Evolutionary conservation across 805 yeast species (phyloP).

Genomic region (Komagataella pseudopastoris): DNA sequence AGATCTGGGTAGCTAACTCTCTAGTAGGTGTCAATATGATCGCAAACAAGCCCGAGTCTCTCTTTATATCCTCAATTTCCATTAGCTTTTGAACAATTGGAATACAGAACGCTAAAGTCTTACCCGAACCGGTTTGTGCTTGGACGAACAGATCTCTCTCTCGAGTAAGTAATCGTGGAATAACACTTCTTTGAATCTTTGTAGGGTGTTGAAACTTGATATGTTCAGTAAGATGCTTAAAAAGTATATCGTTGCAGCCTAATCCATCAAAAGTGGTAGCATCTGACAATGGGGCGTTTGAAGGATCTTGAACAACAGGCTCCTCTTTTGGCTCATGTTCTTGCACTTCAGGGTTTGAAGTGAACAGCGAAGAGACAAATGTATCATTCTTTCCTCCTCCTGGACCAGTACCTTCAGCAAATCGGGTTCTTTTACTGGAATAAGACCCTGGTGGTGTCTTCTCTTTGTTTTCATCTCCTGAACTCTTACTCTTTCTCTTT

Average conservation of each 20-base stretch:
- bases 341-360: constrained; percentile 45
- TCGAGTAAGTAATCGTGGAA: constrained; percentile 43
- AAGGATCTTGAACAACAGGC: constrained; percentile 27
- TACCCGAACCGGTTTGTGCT: constrained; percentile 98
- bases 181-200: constrained; percentile 67
- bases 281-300: constrained; percentile 79
- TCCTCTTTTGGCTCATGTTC: constrained; percentile 17
- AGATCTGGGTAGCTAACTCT: constrained; percentile 86
- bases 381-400: constrained; percentile 43
- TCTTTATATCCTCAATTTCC: constrained; percentile 31
- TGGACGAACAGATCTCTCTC: constrained; percentile 70
- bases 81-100: constrained; percentile 73
- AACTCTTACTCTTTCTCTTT: constrained; percentile 1
- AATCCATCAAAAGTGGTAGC: constrained; percentile 58
- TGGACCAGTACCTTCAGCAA: neutral
- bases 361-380: constrained; percentile 76
- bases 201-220: constrained; percentile 62
- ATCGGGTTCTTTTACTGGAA: neutral
- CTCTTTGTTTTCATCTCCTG: constrained; percentile 1
- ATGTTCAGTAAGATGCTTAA: constrained; percentile 39
- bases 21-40: constrained; percentile 86
- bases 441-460: constrained; percentile 1
- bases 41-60: constrained; percentile 81
- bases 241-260: constrained; percentile 45
- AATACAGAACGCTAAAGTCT: constrained; percentile 75